These are phyloP conservation scores for Cutaneotrichosporon cavernicola DNA, from an alignment of 1,284 basidiomycete genomes.

Conservation along the genomic window DNA sequence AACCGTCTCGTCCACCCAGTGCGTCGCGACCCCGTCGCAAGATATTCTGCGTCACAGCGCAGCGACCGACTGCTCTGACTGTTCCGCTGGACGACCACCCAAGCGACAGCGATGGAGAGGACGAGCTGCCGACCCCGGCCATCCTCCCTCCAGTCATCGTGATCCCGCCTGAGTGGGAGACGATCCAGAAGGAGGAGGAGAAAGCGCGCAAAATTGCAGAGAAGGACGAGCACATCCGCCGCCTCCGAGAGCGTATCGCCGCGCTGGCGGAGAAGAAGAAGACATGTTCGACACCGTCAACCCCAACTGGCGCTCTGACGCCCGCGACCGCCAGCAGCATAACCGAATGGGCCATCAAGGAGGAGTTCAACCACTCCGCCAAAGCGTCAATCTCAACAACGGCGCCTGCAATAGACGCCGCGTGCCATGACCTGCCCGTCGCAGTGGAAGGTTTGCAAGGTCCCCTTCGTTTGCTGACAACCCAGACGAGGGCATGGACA, in stretches of 20 bases:
- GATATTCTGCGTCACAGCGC: conserved; percentile 28
- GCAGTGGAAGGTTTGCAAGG: conserved; percentile 1
- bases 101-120: conserved; percentile 28
- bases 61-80: conserved; percentile 27
- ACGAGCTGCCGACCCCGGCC: conserved; percentile 18
- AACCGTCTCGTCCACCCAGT: conserved; percentile 20
- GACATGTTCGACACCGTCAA: neutral
- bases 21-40: conserved; percentile 25
- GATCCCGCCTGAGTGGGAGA: conserved; percentile 18
- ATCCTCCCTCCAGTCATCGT: conserved; percentile 14
- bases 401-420: neutral
- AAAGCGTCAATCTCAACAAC: neutral
- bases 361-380: neutral
- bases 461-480: neutral
- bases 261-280: conserved; percentile 28
- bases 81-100: conserved; percentile 34
- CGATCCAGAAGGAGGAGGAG: conserved; percentile 7
- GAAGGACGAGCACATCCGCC: conserved; percentile 39
- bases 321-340: conserved; percentile 8
- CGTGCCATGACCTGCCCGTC: neutral
- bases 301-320: conserved; percentile 17
- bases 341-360: neutral
- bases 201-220: conserved; percentile 29
- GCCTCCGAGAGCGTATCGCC: conserved; percentile 42
- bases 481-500: conserved; percentile 2